Base-by-base conservation (phyloP, 2,329 filamentous ascomycete species). In the Calonectria hawksworthii region DNA sequence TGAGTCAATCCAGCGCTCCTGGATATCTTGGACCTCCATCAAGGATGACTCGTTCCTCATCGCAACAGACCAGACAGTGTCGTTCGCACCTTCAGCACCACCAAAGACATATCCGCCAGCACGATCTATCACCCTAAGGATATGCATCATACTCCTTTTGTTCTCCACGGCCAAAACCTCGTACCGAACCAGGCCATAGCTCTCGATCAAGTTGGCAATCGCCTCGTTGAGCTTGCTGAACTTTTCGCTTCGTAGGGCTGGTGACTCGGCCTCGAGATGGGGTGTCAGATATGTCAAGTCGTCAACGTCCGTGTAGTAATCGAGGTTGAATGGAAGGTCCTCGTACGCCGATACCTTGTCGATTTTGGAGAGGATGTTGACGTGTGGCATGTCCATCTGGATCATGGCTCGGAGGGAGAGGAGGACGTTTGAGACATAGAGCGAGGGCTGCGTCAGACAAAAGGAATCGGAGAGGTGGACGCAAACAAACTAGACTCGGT, bases 291-390 rank as follows among this genome's bases (percentile, higher is more conserved):
- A 95, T 28, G 92, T 92, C 5, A 99, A 90, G 81, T 98, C 96
- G 85, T 99, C 96, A 10, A 99, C 96, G 84, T 99, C 96, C 75
- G 97, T 99, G 85, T 99, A 99, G 85, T 94, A 99, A 78, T 98
- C 96, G 74, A 99, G 92, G 81, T 98, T 98, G 88, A 99, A 98
- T 0, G 96, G 95, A 0, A 99, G 89, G 32, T 95, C 92, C 61
- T 95, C 93, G 82, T 98, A 98, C 68, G 94, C 92, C 44, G 93
- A 89, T 69, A 99, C 89, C 83, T 98, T 98, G 86, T 99, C 97
- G 86, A 99, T 98, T 87, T 99, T 99, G 73, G 96, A 98, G 32
- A 99, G 91, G 76, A 99, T 95, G 82, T 99, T 99, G 79, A 99
- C 89, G 83, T 98, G 95, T 0, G 97, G 96, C 75, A 99, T 94